A percentile compares a stretch with the other conserved stretches of the same genome.
Evolutionary conservation across 2,329 filamentous ascomycete species (phyloP).

Genomic region (Cercospora sp.): DNA sequence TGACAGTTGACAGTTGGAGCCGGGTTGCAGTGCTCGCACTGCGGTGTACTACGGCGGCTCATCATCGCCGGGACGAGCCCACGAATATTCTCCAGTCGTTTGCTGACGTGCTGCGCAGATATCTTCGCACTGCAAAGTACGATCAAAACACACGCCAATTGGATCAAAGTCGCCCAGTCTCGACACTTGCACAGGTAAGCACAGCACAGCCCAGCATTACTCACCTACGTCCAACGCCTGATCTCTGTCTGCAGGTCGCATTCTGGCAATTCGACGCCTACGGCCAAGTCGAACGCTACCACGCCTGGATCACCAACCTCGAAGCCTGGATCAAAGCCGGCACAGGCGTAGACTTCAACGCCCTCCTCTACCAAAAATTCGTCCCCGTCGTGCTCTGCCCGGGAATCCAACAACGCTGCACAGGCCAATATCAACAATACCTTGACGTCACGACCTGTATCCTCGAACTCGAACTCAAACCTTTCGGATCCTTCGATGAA

Average conservation of each 20-base stretch:
- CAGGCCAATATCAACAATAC: slow-evolving; percentile 43
- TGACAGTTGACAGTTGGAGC: not conserved
- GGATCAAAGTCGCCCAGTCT: slow-evolving; percentile 14
- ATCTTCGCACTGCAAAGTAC: slow-evolving; percentile 23
- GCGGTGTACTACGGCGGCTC: not conserved
- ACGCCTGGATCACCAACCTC: slow-evolving; percentile 49
- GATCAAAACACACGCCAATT: slow-evolving; percentile 15
- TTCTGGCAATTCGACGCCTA: slow-evolving; percentile 52
- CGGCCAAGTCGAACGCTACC: slow-evolving; percentile 47
- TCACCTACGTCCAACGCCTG: too few relatives aligned
- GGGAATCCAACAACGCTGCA: slow-evolving; percentile 41
- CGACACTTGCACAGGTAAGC: slow-evolving; percentile 24
- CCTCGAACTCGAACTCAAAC: slow-evolving; percentile 36
- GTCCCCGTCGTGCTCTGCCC: slow-evolving; percentile 42
- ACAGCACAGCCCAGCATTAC: too few relatives aligned
- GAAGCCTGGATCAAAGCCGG: slow-evolving; percentile 40
- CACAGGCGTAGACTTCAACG: slow-evolving; percentile 30
- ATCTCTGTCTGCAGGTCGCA: slow-evolving; percentile 31
- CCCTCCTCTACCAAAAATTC: slow-evolving; percentile 34
- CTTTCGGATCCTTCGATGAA: slow-evolving; percentile 46
- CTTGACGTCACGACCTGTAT: slow-evolving; percentile 38
- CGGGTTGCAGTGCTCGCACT: accelerated
- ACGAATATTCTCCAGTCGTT: not conserved
- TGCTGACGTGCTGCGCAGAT: not conserved
- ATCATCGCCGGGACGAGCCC: not conserved